Conservation (phyloP, 1,139 yeast species). For the Torulaspora pretoriensis region DNA sequence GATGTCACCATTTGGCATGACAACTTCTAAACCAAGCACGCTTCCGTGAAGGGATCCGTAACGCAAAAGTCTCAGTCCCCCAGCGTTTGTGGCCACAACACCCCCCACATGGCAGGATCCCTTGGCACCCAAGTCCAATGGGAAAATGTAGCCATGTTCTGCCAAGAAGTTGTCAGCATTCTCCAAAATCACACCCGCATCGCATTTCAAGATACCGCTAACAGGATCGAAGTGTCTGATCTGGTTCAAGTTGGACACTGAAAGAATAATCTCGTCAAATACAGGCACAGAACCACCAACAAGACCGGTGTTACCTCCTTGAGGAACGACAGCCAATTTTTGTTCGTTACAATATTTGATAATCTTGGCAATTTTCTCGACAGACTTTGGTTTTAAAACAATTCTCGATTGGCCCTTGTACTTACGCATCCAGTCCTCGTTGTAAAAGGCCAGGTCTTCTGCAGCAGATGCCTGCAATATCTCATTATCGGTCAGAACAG, state of each 20-base stretch:
- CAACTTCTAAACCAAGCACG: slow-evolving; percentile 88
- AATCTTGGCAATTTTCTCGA: slow-evolving; percentile 73
- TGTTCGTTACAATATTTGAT: slow-evolving; percentile 77
- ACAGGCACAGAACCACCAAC: slow-evolving; percentile 95
- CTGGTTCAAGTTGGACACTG: slow-evolving; percentile 66
- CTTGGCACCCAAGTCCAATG: slow-evolving; percentile 92
- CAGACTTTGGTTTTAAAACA: slow-evolving; percentile 79
- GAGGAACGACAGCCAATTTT: slow-evolving; percentile 85
- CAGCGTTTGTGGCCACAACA: slow-evolving; percentile 93
- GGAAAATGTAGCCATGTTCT: slow-evolving; percentile 84
- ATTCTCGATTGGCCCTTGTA: slow-evolving; percentile 81
- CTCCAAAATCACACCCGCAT: slow-evolving; percentile 88
- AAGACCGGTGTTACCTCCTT: slow-evolving; percentile 95
- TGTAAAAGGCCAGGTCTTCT: slow-evolving; percentile 67
- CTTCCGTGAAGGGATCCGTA: slow-evolving; percentile 93
- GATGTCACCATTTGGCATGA: slow-evolving; percentile 82
- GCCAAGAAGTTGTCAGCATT: slow-evolving; percentile 75
- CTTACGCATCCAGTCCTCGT: slow-evolving; percentile 96
- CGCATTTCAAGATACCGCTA: slow-evolving; percentile 82
- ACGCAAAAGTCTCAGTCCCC: slow-evolving; percentile 82
- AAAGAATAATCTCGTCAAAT: slow-evolving; percentile 82
- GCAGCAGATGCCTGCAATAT: slow-evolving; percentile 48
- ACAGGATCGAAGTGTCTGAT: slow-evolving; percentile 76
- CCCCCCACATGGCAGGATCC: slow-evolving; percentile 98
- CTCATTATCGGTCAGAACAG: slow-evolving; percentile 49